Base-by-base conservation (phyloP, 176 grass and related monocot genomes). In the Carex littledalei region DNA sequence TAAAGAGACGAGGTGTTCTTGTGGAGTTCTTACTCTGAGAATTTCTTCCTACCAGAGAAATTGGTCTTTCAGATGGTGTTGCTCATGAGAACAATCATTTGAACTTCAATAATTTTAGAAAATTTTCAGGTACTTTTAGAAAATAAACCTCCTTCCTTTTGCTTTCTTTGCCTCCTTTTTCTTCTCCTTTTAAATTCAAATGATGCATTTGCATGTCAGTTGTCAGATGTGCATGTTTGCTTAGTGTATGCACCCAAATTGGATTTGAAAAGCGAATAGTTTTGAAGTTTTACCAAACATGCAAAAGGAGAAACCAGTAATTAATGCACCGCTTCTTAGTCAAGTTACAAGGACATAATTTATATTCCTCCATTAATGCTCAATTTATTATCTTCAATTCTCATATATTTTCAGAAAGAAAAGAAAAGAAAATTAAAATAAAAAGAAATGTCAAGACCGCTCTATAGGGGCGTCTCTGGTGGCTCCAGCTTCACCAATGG, bases 361-460 rank as follows among this genome's bases (percentile, higher is more conserved):
- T 50, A 12, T 50, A 55, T 14, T 77, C 73, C 22, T 29, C 12
- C 49, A 77, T 77, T 77, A 77, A 77, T 77, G 73, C 49, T 54
- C 12, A 77, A 16, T 77, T 77, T 77, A 31, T 31, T 55, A 50
- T 64, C 26, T 66, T 82, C 59, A 82, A 66, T 63, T 37, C 57
- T 50, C 20, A 3, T 67, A 50, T 37, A 31, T 52, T 81, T 47
- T 52, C 80, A 65, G 61, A 54, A 77, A 29, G 22, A 76, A 76
- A 8, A 39, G 37, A 39, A 35, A 50, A 52, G 7, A 7, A 77
- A 77, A 65, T 53, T 1, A 6, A 21, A 65, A 54, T 22, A 31
- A n/a, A 81, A 91, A 13, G 45, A 52, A 22, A 75, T 97, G 94
- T 87, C 94, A 86, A 89, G 92, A 77, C 71, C 94, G 86, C 94